Base-by-base conservation (phyloP, 23 red algal species). In the Gracilaria gracilis region DNA sequence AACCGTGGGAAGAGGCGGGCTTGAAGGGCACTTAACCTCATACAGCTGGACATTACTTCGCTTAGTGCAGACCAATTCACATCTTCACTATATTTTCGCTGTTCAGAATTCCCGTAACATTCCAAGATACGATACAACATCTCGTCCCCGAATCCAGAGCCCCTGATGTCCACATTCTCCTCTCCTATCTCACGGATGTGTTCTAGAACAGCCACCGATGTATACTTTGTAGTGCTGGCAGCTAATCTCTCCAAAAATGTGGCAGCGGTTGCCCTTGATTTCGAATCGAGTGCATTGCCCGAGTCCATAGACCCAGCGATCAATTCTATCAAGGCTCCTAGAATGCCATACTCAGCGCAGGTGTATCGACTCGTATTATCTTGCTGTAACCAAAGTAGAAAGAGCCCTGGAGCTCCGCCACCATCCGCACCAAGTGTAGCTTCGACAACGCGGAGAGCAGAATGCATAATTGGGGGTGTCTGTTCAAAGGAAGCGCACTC, bases 51-150 rank as follows among this genome's bases (percentile, higher is more conserved):
- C 38, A 84, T 55, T 27, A 92, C 29, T 40, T 83, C 79, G 38
- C 89, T 78, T n/a, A 92, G 33, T 33, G 89, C 78, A 54, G 59
- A n/a, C 89, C 89, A 92, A 79, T 92, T 39, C 9, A 84, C 67
- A 75, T 82, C 54, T 54, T 57, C 40, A 59, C n/a, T 9, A 49
- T 73, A 39, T 57, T 62, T 84, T 84, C 54, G 37, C 20, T 67
- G 66, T 75, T 92, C 89, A 58, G 51, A 74, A 55, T 38, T 74
- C 31, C 55, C 64, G 25, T 67, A 47, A 71, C 32, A 59, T 11
- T 90, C 87, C 25, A 90, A 31, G 36, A 90, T 61, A 21, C 72
- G 87, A 36, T 77, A 80, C 3, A 80, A 32, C 87, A 92, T 92
- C 49, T 83, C 89, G 70, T 92, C 89, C 8, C 67, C 89, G 70